Percentiles rank a stretch among this genome's conserved stretches.
Conservation (phyloP, 768 basidiomycete genomes). For the Hypsizygus marmoreus region DNA sequence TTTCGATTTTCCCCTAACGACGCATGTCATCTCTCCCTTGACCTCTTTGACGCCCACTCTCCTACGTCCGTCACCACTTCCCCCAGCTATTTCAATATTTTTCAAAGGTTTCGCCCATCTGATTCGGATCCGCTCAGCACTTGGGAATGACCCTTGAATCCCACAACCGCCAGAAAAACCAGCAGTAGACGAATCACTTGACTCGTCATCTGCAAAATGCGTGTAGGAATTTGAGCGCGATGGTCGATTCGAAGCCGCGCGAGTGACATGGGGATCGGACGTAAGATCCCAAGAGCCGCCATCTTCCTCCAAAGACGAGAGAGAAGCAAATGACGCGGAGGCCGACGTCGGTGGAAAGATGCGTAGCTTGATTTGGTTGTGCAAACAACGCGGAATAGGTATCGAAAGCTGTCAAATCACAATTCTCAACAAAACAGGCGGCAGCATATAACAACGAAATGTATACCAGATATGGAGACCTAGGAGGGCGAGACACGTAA, state of each 20-base stretch:
- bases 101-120: conserved; percentile 75
- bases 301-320: conserved; percentile 78
- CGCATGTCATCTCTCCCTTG: conserved; percentile 66
- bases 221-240: conserved; percentile 63
- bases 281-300: conserved; percentile 71
- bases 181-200: conserved; percentile 65
- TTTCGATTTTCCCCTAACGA: conserved; percentile 51
- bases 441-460: neutral
- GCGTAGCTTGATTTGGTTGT: conserved; percentile 72
- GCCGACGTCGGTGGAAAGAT: conserved; percentile 65
- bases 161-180: conserved; percentile 62
- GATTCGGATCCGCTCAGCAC: conserved; percentile 72
- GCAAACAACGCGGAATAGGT: conserved; percentile 76
- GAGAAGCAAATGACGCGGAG: conserved; percentile 66
- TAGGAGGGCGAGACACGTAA: conserved; percentile 64
- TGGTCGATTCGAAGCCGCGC: conserved; percentile 45
- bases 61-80: conserved; percentile 52
- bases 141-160: conserved; percentile 79
- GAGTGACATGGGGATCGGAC: conserved; percentile 75
- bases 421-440: conserved; percentile 5
- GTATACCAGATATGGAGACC: conserved; percentile 73
- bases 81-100: conserved; percentile 43
- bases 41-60: conserved; percentile 71
- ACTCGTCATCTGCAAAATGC: conserved; percentile 81
- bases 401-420: conserved; percentile 63